A percentile compares a stretch with the other conserved stretches of the same genome.
These are phyloP conservation scores for Cochliopodium minus DNA, from an alignment of 208 protist species.

Conservation along the genomic window DNA sequence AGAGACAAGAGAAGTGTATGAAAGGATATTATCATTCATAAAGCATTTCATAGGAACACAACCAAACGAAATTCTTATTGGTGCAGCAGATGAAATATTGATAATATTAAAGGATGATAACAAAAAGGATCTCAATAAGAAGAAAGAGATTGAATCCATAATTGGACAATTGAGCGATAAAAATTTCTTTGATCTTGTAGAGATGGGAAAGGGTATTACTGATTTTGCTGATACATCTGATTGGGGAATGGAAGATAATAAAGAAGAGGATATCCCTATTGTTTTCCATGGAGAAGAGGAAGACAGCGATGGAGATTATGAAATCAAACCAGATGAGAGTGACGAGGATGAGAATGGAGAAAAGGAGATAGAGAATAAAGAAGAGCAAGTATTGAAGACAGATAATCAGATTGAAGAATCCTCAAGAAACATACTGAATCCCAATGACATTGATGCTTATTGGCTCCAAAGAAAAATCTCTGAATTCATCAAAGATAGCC, in stretches of 20 bases:
- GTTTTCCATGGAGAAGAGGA: conserved; percentile 48
- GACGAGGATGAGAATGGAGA: background rate
- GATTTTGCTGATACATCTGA: background rate
- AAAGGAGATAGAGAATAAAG: conserved; percentile 6
- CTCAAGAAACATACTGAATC: conserved; percentile 24
- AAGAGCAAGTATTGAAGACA: conserved; percentile 3
- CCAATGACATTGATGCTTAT: conserved; percentile 52
- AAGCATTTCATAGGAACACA: background rate
- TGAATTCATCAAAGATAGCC: conserved; percentile 39
- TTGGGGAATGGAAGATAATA: conserved; percentile 12
- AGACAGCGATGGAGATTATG: background rate
- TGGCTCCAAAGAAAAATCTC: conserved; percentile 58
- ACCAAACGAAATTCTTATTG: background rate
- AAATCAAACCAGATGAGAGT: conserved; percentile 5
- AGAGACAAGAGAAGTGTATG: background rate
- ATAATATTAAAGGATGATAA: conserved; percentile 1
- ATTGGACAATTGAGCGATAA: background rate
- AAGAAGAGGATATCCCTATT: conserved; percentile 48
- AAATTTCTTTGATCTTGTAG: background rate
- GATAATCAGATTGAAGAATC: conserved; percentile 12
- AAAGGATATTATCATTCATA: background rate
- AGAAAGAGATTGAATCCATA: background rate
- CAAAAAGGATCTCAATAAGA: background rate
- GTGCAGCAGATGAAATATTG: conserved; percentile 5
- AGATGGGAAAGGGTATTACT: background rate